Percentiles rank a stretch among this genome's conserved stretches.
Conservation (phyloP, 768 basidiomycete species). For the Podaxis mareebaensis region DNA sequence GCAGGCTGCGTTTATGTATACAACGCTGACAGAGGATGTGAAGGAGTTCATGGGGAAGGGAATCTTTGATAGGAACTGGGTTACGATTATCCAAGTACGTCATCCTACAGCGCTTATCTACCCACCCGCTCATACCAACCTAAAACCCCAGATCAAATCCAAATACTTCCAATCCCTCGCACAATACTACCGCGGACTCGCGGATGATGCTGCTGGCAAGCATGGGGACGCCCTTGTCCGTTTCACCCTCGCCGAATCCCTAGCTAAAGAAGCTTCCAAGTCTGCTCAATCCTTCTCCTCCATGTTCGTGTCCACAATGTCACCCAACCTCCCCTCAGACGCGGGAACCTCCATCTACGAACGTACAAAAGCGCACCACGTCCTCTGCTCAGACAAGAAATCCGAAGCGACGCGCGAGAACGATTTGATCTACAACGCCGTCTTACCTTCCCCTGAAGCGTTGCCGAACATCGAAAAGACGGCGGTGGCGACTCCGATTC, state of each 20-base stretch:
- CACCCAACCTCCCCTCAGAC: conserved; percentile 86
- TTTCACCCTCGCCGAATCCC: conserved; percentile 70
- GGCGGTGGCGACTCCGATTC: conserved; percentile 76
- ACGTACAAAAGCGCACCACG: conserved; percentile 80
- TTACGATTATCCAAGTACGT: conserved; percentile 77
- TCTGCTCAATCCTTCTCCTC: conserved; percentile 68
- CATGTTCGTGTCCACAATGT: conserved; percentile 68
- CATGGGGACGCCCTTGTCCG: conserved; percentile 88
- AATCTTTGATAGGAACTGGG: conserved; percentile 94
- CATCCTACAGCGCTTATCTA: not conserved
- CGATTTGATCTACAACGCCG: conserved; percentile 95
- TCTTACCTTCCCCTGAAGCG: conserved; percentile 76
- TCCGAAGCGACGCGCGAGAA: conserved; percentile 84
- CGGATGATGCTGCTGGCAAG: conserved; percentile 73
- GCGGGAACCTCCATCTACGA: conserved; percentile 78
- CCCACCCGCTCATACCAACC: conserved; percentile 9
- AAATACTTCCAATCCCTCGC: conserved; percentile 87
- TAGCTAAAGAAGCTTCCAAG: conserved; percentile 82
- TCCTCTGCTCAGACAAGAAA: conserved; percentile 74
- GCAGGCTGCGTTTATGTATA: conserved; percentile 83
- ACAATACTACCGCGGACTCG: conserved; percentile 83
- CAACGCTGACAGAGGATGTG: conserved; percentile 81
- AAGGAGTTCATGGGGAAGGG: conserved; percentile 98
- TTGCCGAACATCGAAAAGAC: conserved; percentile 84
- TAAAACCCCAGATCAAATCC: conserved; percentile 71